Percentiles rank a stretch among this genome's conserved stretches.
Evolutionary conservation across 129 eudicot genomes (phyloP).

Genomic region (Centrapalus pauciflorus): DNA sequence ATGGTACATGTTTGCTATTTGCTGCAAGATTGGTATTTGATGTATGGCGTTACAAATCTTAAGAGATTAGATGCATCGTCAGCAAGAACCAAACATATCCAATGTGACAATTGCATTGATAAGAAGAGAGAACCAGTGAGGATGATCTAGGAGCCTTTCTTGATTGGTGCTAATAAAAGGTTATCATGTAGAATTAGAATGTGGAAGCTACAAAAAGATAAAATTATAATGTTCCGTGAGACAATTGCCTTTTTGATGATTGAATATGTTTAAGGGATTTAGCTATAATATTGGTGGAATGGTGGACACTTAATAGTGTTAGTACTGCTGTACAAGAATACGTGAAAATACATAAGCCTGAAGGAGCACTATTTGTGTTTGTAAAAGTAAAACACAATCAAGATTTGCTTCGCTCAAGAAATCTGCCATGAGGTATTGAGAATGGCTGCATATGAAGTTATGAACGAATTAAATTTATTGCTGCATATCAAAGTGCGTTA

Average conservation of each 20-base stretch:
- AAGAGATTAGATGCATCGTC: not conserved
- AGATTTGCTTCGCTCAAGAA: not conserved
- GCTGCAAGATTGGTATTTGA: conserved; percentile 9
- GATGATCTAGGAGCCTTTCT: not conserved
- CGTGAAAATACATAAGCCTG: not conserved
- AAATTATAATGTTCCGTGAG: no score
- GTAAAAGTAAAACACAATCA: not conserved
- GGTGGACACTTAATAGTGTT: no score
- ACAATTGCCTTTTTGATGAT: not conserved
- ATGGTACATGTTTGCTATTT: not conserved
- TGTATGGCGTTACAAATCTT: not conserved
- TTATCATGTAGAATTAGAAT: not conserved
- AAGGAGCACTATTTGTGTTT: not conserved
- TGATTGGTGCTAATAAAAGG: not conserved
- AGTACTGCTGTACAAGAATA: not conserved
- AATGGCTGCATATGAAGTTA: not conserved
- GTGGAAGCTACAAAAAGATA: not conserved
- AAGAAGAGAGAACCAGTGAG: not conserved
- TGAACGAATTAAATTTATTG: not conserved
- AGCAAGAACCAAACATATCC: not conserved
- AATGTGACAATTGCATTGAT: not conserved
- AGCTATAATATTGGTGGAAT: not conserved
- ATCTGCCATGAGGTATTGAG: not conserved
- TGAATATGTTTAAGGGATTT: not conserved
- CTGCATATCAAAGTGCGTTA: not conserved